Evolutionary conservation across 164 flowering plant genomes (phyloP).

Genomic region (grape (Vitis vinifera)): DNA sequence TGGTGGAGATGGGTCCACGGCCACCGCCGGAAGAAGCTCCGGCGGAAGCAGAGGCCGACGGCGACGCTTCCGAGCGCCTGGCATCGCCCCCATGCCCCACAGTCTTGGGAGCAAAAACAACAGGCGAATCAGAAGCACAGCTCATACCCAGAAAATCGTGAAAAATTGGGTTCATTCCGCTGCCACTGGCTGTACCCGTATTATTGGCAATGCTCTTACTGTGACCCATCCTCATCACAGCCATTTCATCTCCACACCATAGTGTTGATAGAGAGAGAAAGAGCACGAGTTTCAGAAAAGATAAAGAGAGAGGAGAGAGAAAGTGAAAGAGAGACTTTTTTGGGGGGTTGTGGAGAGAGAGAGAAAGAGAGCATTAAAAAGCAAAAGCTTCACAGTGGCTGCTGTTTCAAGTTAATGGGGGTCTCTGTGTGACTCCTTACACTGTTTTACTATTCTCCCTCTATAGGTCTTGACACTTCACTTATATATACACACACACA

Average conservation of each 20-base stretch:
- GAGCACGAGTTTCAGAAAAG: slow-evolving; percentile 33
- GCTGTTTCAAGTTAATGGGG: background rate
- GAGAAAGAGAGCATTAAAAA: slow-evolving; percentile 37
- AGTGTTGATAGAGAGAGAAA: slow-evolving; percentile 12
- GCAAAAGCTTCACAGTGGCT: slow-evolving; percentile 33
- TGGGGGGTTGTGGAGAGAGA: background rate
- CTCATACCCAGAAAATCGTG: slow-evolving; percentile 72
- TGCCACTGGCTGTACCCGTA: background rate
- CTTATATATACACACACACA: too few species aligned
- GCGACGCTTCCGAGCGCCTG: slow-evolving; percentile 26
- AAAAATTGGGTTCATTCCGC: slow-evolving; percentile 36
- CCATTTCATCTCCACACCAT: slow-evolving; percentile 30
- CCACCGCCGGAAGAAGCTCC: slow-evolving; percentile 45
- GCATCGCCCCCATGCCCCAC: slow-evolving; percentile 16
- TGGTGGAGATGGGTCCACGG: slow-evolving; percentile 40
- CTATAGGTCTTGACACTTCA: too few species aligned
- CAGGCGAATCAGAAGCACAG: slow-evolving; percentile 29
- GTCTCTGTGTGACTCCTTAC: background rate
- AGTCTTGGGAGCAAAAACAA: slow-evolving; percentile 18
- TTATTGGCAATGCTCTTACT: slow-evolving; percentile 10
- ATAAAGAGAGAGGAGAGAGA: slow-evolving; percentile 6
- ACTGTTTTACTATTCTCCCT: background rate
- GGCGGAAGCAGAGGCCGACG: slow-evolving; percentile 26
- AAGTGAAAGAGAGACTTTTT: slow-evolving; percentile 10
- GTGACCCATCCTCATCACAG: slow-evolving; percentile 33